Evolutionary conservation across 2,329 filamentous ascomycete genomes (phyloP).

Genomic region (Claviceps monticola): DNA sequence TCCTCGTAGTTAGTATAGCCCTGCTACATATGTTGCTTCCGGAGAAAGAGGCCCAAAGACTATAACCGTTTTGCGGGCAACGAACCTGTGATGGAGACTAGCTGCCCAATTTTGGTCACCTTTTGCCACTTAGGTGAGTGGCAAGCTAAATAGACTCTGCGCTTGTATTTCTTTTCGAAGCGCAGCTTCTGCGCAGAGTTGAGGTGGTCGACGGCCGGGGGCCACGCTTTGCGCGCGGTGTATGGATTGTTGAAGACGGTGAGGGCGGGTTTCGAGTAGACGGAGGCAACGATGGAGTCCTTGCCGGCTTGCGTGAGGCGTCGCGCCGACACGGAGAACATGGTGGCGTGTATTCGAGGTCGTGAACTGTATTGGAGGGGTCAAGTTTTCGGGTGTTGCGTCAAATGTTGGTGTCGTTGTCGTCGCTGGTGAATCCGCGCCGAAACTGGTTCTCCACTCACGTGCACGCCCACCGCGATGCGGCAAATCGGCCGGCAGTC

Average conservation of each 20-base stretch:
- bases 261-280: slow-evolving; percentile 15
- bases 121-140: slow-evolving; percentile 52
- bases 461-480: no score
- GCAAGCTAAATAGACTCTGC: slow-evolving; percentile 48
- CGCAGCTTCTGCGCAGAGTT: slow-evolving; percentile 60
- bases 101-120: slow-evolving; percentile 50
- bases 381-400: not conserved
- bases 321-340: slow-evolving; percentile 22
- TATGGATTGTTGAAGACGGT: slow-evolving; percentile 40
- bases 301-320: slow-evolving; percentile 20
- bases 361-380: not conserved
- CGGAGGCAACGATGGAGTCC: slow-evolving; percentile 5
- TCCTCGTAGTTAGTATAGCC: not conserved
- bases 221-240: slow-evolving; percentile 60
- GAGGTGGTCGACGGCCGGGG: slow-evolving; percentile 59
- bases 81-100: slow-evolving; percentile 42
- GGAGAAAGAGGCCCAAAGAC: not conserved
- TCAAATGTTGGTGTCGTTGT: not conserved
- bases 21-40: not conserved
- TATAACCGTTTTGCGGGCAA: slow-evolving; percentile 35
- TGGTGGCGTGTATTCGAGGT: slow-evolving; percentile 7
- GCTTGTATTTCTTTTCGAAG: slow-evolving; percentile 67
- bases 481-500: no score
- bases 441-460: no score
- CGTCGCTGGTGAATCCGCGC: not conserved